These are phyloP conservation scores for Schizothecium vesticola DNA, from an alignment of 495 filamentous ascomycete genomes.

Conservation along the genomic window DNA sequence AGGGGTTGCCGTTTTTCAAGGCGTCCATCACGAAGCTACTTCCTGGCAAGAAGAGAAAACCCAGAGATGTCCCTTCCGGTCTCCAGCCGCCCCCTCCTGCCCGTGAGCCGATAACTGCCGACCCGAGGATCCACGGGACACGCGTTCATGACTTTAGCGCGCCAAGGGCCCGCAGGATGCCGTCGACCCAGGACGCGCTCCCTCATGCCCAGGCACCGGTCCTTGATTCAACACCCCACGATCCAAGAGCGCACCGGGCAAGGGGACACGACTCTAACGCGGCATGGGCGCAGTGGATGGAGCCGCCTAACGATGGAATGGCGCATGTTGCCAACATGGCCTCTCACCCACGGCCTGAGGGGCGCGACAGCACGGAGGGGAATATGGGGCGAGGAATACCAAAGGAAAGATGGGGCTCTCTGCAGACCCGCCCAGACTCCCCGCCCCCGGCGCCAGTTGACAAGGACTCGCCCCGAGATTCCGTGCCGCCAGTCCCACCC, in stretches of 20 bases:
- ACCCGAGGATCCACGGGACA: conserved; percentile 79
- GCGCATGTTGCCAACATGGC: neutral
- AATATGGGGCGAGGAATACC: neutral
- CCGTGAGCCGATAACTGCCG: conserved; percentile 48
- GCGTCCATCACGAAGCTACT: conserved; percentile 44
- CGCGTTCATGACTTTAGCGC: conserved; percentile 88
- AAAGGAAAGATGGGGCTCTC: neutral
- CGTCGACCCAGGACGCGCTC: conserved; percentile 24
- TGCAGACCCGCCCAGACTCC: neutral
- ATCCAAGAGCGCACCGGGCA: neutral
- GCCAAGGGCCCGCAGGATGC: conserved; percentile 58
- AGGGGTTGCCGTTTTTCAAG: conserved; percentile 49
- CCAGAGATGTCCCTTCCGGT: conserved; percentile 35
- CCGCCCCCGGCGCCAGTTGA: conserved; percentile 1
- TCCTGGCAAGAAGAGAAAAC: conserved; percentile 37
- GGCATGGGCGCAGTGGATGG: neutral
- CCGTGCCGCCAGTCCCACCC: conserved; percentile 32
- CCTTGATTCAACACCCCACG: neutral
- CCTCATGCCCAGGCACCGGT: neutral
- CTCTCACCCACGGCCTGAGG: neutral
- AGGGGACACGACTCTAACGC: neutral
- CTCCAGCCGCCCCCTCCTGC: conserved; percentile 47
- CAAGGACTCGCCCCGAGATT: conserved; percentile 12
- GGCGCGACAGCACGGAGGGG: neutral
- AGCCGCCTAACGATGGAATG: neutral